Evolutionary conservation across 805 yeast genomes (phyloP), one percentile per base, ranked within the genome.

Genomic region (Groenewaldozyma tartarivorans): DNA sequence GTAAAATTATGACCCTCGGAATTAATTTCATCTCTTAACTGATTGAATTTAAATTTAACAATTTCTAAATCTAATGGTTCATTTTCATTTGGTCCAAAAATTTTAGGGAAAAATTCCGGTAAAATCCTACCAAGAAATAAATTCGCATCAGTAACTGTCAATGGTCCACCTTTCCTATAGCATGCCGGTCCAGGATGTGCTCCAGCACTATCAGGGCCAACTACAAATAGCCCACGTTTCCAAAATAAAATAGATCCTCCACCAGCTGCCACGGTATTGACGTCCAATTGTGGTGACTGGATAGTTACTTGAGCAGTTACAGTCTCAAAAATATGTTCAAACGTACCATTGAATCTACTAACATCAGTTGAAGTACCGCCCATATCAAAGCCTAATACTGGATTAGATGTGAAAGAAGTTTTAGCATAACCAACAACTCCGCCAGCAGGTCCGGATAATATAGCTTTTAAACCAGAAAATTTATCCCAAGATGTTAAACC

Each of bases 401-500:
- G 87, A 17, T 47, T 52, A 9, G 22, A 31, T 38, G 65, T 68
- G 56, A 70, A 85, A 46, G 95, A 83, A 0, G 97, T 88, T 39
- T 75, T 71, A 0, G 95, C 84, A 52, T 77, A 84, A 0, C 97
- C 97, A 26, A 90, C 96, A 44, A 90, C 94, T 38, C 97, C 97
- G 30, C 97, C 97, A 6, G 97, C 97, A 2, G 97, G 97, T 2
- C 97, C 97, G 1, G 96, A 85, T 27, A 90, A 62, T 37, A 90
- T 82, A 3, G 97, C 95, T 50, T 77, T 72, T 29, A 90, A 66
- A 1, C 97, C 97, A 0, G 95, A 80, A 57, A 90, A 90, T 37
- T 75, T 71, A 18, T 75, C 67, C 53, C 92, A 87, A 42, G 86
- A 86, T 18, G 88, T 87, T 44, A 90, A 70, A 2, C 97, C 97